Conservation (phyloP, 768 basidiomycete species). For the Leccinum sublutescens region DNA sequence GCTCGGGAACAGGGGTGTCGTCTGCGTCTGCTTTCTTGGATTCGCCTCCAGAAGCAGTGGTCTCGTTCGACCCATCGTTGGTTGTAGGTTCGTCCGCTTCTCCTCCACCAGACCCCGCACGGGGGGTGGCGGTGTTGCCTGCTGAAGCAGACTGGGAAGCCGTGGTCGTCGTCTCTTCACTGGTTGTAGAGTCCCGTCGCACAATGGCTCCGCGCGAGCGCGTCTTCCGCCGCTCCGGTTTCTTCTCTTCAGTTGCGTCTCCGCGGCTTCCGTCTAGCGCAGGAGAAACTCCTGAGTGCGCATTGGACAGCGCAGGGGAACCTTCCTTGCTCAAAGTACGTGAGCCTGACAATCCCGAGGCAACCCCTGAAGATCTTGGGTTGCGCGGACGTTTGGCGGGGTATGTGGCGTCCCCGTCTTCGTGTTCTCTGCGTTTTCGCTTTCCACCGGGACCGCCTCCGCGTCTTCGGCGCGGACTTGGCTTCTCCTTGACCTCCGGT, state of each 20-base stretch:
- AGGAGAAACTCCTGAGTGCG: constrained; percentile 24
- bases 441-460: constrained; percentile 42
- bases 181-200: constrained; percentile 52
- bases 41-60: constrained; percentile 1
- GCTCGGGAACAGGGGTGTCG: background rate
- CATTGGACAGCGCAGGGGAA: constrained; percentile 37
- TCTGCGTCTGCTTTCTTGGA: constrained; percentile 3
- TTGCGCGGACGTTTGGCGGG: constrained; percentile 66
- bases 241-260: constrained; percentile 20
- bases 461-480: constrained; percentile 52
- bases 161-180: constrained; percentile 44
- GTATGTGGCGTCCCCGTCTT: constrained; percentile 66
- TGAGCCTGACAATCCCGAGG: constrained; percentile 11
- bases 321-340: constrained; percentile 37
- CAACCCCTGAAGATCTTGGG: constrained; percentile 40
- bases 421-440: constrained; percentile 57
- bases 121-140: constrained; percentile 10
- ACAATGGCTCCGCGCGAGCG: constrained; percentile 41
- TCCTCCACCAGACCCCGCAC: constrained; percentile 16
- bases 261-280: constrained; percentile 15
- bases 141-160: constrained; percentile 34
- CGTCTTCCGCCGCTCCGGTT: constrained; percentile 45
- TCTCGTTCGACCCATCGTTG: constrained; percentile 8
- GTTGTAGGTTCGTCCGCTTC: constrained; percentile 13
- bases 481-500: constrained; percentile 39